Conservation (phyloP, 2,329 filamentous ascomycete species). For the Talaromyces sp. region DNA sequence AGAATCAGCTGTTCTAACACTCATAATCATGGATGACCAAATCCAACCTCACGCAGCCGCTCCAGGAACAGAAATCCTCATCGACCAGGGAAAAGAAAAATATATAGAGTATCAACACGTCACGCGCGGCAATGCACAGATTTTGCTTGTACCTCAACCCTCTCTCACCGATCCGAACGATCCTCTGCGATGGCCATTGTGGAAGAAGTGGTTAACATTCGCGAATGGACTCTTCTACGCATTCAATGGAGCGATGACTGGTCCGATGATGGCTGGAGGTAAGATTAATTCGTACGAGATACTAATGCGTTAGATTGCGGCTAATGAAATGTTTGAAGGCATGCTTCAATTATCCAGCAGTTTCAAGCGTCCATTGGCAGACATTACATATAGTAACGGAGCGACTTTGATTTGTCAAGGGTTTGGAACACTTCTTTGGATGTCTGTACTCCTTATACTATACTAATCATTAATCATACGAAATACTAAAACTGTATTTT, state of each 20-base stretch:
- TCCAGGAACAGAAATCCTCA: not conserved
- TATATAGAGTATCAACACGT: not conserved
- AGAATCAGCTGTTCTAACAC: not conserved
- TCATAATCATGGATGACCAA: not conserved
- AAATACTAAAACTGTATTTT: not conserved
- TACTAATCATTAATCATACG: too few relatives aligned
- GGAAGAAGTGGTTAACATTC: not conserved
- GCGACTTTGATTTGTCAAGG: not conserved
- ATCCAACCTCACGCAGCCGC: not conserved
- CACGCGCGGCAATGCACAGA: not conserved
- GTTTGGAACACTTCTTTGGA: not conserved
- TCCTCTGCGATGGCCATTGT: not conserved
- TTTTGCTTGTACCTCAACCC: not conserved
- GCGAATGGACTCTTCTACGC: not conserved
- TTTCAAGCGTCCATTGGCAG: not conserved
- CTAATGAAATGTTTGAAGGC: not conserved
- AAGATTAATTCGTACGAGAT: not conserved
- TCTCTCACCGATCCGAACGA: not conserved
- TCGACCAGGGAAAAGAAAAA: not conserved
- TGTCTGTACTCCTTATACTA: not conserved
- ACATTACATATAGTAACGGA: not conserved
- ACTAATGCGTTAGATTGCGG: too few relatives aligned
- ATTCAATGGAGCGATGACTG: not conserved
- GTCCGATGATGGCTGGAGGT: not conserved
- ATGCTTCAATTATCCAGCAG: not conserved